Conservation (phyloP, 108 stramenopile genomes). For the Poteriospumella lacustris region DNA sequence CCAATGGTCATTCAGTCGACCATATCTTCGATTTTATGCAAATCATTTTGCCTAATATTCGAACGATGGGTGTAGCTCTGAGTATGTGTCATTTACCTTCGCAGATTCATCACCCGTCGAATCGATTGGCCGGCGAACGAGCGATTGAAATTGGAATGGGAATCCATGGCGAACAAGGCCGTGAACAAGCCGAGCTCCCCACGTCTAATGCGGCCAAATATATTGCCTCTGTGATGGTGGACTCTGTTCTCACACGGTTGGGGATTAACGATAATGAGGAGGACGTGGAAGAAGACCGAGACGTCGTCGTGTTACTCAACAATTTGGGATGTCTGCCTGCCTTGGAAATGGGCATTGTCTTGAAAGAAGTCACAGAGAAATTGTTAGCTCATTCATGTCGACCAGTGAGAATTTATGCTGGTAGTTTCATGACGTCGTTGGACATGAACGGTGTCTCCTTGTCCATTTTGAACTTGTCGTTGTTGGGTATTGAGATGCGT, state of each 20-base stretch:
- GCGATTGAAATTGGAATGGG: constrained; percentile 88
- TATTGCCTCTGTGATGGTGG: not conserved
- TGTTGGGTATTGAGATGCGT: constrained; percentile 46
- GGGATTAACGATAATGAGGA: not conserved
- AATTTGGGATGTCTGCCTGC: constrained; percentile 84
- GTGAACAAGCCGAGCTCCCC: constrained; percentile 53
- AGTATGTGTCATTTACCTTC: constrained; percentile 83
- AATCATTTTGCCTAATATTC: constrained; percentile 56
- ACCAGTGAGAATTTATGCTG: constrained; percentile 68
- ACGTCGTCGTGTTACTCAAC: constrained; percentile 71
- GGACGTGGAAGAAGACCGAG: too few relatives aligned
- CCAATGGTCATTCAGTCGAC: constrained; percentile 58
- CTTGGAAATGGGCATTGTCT: constrained; percentile 84
- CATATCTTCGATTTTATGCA: constrained; percentile 64
- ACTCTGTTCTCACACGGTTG: not conserved
- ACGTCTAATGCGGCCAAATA: not conserved
- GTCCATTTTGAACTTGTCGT: constrained; percentile 66
- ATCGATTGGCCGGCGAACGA: constrained; percentile 36
- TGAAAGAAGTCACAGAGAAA: constrained; percentile 55
- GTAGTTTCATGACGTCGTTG: constrained; percentile 88
- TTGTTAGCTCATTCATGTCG: constrained; percentile 42
- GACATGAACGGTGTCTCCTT: constrained; percentile 90
- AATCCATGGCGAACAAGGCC: constrained; percentile 95
- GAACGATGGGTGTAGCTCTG: constrained; percentile 83
- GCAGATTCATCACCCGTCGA: constrained; percentile 45